Percentiles rank a stretch among this genome's conserved stretches.
These are phyloP conservation scores for Scheffersomyces insectosa DNA, from an alignment of 1,139 yeast species.

Conservation along the genomic window DNA sequence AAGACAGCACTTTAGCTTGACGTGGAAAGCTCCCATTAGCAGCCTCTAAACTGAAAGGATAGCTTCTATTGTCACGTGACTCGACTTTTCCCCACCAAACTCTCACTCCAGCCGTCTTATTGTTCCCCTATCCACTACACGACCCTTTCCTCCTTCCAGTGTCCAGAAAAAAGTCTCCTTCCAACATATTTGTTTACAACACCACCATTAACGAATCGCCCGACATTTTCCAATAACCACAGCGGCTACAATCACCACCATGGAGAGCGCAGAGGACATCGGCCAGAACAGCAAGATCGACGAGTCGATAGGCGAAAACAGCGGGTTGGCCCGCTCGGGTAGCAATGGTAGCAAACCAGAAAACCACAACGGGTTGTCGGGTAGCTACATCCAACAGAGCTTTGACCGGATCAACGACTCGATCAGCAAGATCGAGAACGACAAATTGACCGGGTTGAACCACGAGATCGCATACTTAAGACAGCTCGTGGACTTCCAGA, in stretches of 20 bases:
- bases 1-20: too few species aligned
- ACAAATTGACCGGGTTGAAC: slow-evolving; percentile 16
- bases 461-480: slow-evolving; percentile 39
- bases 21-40: too few species aligned
- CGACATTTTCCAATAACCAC: slow-evolving; percentile 1
- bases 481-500: slow-evolving; percentile 40
- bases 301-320: background rate
- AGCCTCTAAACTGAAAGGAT: too few species aligned
- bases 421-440: slow-evolving; percentile 13
- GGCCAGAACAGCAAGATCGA: slow-evolving; percentile 1
- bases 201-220: background rate
- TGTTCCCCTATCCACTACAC: too few species aligned
- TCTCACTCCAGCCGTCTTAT: too few species aligned
- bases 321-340: too few species aligned
- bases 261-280: background rate
- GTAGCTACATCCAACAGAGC: slow-evolving; percentile 4
- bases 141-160: background rate
- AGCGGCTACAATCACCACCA: background rate
- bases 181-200: background rate
- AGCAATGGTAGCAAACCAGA: too few species aligned
- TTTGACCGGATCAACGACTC: slow-evolving; percentile 16
- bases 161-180: slow-evolving; percentile 1
- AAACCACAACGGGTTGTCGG: background rate
- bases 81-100: too few species aligned
- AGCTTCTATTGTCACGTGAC: too few species aligned